Conservation (phyloP, 257 asterid genomes). For the Perilla frutescens region DNA sequence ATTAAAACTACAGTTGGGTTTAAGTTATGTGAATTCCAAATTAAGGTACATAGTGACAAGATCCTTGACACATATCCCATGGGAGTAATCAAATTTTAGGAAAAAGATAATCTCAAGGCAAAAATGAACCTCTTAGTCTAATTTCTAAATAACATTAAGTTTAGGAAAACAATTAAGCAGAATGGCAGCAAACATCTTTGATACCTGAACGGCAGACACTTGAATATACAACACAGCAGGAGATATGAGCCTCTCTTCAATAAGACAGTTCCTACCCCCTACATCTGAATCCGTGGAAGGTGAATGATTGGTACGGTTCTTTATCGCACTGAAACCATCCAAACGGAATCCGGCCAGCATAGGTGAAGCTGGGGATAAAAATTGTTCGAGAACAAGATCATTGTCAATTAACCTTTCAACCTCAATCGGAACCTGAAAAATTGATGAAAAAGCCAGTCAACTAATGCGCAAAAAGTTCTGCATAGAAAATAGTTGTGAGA, state of each 20-base stretch:
- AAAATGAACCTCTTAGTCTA: slow-evolving; percentile 8
- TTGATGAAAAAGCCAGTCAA: slow-evolving; percentile 30
- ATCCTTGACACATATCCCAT: neutral
- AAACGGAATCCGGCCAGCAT: slow-evolving; percentile 92
- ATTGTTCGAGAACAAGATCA: slow-evolving; percentile 93
- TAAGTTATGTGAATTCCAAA: neutral
- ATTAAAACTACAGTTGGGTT: neutral
- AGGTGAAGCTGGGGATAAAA: slow-evolving; percentile 78
- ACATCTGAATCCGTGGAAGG: slow-evolving; percentile 57
- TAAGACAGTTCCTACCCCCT: slow-evolving; percentile 45
- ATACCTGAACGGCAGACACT: slow-evolving; percentile 94
- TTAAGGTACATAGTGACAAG: slow-evolving; percentile 1
- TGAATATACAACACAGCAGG: slow-evolving; percentile 87
- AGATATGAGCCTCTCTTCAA: slow-evolving; percentile 81
- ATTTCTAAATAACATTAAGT: slow-evolving; percentile 14
- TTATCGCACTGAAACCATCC: slow-evolving; percentile 89
- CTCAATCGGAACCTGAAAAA: slow-evolving; percentile 88
- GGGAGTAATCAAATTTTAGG: neutral
- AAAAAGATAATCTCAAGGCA: neutral
- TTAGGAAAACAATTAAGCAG: slow-evolving; percentile 22
- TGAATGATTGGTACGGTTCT: slow-evolving; percentile 80
- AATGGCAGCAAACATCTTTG: slow-evolving; percentile 9
- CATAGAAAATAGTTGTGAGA: slow-evolving; percentile 33
- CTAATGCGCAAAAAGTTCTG: slow-evolving; percentile 1
- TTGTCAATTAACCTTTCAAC: slow-evolving; percentile 73